A percentile compares a stretch with the other conserved stretches of the same genome.
phyloP scores from a whole-genome alignment of 208 protist genomes.

The Tritrichomonas musculus region DNA sequence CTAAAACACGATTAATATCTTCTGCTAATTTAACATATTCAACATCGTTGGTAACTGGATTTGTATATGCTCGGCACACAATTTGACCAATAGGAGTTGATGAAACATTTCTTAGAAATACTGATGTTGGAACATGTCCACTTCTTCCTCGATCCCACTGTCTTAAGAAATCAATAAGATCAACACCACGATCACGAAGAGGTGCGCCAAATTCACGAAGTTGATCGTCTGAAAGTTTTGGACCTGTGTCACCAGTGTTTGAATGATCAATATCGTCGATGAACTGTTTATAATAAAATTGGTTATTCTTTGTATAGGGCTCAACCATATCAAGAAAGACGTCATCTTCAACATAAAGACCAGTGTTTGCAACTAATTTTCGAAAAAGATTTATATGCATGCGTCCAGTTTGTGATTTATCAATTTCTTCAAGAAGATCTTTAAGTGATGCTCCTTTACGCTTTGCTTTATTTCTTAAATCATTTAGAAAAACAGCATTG shows the following conservation, averaged over 20 bases:
- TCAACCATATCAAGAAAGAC: not conserved
- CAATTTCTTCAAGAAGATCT: not conserved
- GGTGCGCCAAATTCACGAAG: not conserved
- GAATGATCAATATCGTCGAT: not conserved
- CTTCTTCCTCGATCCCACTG: not conserved
- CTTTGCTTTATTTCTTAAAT: not conserved
- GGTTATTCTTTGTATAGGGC: not conserved
- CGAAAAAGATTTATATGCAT: not conserved
- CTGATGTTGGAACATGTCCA: not conserved
- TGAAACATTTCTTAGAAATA: not conserved
- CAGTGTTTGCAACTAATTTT: conserved; percentile 2
- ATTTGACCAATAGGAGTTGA: not conserved
- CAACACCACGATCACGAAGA: not conserved
- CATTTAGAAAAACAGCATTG: not conserved
- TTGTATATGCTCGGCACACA: not conserved
- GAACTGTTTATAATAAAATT: not conserved
- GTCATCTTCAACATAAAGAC: conserved; percentile 1
- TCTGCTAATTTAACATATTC: not conserved
- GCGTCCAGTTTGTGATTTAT: not conserved
- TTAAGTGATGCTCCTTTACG: not conserved
- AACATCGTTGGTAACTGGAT: not conserved
- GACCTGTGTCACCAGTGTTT: too few relatives aligned
- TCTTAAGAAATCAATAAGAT: not conserved
- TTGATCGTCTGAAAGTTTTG: not conserved
- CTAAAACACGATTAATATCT: not conserved